A percentile compares a stretch with the other conserved stretches of the same genome.
phyloP scores from a whole-genome alignment of 495 filamentous ascomycete species.

The Oleoguttula mirabilis region DNA sequence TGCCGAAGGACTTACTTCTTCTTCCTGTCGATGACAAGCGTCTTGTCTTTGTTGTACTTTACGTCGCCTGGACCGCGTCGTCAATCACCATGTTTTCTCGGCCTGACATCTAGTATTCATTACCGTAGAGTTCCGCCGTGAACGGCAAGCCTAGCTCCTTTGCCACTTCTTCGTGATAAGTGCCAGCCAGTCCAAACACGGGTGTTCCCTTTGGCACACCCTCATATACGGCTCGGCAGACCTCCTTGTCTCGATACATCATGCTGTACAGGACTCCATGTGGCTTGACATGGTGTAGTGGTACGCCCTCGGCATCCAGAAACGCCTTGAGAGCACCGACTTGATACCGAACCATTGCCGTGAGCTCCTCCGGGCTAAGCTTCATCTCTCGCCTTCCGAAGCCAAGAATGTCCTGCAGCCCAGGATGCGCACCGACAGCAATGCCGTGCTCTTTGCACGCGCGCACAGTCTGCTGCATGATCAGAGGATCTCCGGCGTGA shows the following conservation, averaged over 20 bases:
- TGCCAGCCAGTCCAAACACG: constrained; percentile 47
- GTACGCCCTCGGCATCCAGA: constrained; percentile 41
- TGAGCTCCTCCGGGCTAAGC: constrained; percentile 39
- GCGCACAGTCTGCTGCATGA: constrained; percentile 47
- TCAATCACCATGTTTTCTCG: no score
- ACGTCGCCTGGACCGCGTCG: constrained; percentile 38
- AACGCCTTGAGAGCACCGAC: constrained; percentile 47
- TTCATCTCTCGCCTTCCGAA: constrained; percentile 42
- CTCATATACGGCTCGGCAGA: constrained; percentile 40
- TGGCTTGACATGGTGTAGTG: constrained; percentile 46
- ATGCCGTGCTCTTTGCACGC: constrained; percentile 44
- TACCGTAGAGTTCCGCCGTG: constrained; percentile 41
- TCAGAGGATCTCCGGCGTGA: constrained; percentile 46
- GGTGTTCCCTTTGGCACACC: constrained; percentile 39
- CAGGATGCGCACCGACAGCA: constrained; percentile 47
- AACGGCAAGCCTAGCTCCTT: constrained; percentile 44
- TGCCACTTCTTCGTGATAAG: constrained; percentile 40
- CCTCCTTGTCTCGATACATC: constrained; percentile 42
- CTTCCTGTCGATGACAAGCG: constrained; percentile 43
- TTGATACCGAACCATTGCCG: constrained; percentile 42
- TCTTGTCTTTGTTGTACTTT: constrained; percentile 41
- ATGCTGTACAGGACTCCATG: constrained; percentile 30
- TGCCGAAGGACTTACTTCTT: constrained; percentile 34
- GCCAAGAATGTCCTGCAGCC: constrained; percentile 49
- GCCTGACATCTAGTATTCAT: no score